phyloP scores from a whole-genome alignment of 768 basidiomycete species.

The Leucosporidium scottii region DNA sequence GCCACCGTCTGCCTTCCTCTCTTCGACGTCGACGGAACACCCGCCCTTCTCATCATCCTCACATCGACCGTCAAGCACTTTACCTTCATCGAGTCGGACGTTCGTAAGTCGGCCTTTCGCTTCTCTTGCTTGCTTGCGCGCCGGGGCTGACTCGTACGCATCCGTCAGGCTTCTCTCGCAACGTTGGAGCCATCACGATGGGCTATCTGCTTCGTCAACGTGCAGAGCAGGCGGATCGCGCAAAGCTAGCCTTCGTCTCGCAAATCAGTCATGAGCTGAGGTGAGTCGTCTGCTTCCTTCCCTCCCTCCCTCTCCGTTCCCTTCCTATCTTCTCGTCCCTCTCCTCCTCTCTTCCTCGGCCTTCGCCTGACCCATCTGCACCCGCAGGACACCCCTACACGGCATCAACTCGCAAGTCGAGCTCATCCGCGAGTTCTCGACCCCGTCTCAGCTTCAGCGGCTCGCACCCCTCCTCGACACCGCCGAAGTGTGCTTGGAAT shows the following conservation, averaged over 20 bases:
- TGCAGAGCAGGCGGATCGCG: conserved; percentile 19
- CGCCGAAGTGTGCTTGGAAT: conserved; percentile 24
- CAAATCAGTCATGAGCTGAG: conserved; percentile 22
- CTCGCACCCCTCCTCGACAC: conserved; percentile 20
- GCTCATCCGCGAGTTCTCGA: conserved; percentile 28
- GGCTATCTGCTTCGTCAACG: conserved; percentile 16
- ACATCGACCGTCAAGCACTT: conserved; percentile 22
- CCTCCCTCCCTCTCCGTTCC: no score
- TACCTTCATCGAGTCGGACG: conserved; percentile 5
- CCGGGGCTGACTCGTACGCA: no score
- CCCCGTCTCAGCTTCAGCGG: conserved; percentile 4
- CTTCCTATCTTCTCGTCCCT: no score
- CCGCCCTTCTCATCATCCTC: conserved; percentile 17
- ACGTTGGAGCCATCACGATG: conserved; percentile 21
- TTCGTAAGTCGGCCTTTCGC: neutral
- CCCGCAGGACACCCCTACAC: conserved; percentile 13
- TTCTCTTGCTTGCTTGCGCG: neutral
- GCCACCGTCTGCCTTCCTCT: conserved; percentile 11
- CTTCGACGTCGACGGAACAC: conserved; percentile 22
- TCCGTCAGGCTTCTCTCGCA: neutral
- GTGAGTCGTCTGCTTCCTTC: neutral
- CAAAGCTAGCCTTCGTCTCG: conserved; percentile 25
- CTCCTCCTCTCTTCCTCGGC: no score
- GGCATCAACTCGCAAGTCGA: conserved; percentile 20
- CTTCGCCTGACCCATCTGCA: no score